phyloP scores from a whole-genome alignment of 495 filamentous ascomycete genomes.

The Aspergillus cristatus region DNA sequence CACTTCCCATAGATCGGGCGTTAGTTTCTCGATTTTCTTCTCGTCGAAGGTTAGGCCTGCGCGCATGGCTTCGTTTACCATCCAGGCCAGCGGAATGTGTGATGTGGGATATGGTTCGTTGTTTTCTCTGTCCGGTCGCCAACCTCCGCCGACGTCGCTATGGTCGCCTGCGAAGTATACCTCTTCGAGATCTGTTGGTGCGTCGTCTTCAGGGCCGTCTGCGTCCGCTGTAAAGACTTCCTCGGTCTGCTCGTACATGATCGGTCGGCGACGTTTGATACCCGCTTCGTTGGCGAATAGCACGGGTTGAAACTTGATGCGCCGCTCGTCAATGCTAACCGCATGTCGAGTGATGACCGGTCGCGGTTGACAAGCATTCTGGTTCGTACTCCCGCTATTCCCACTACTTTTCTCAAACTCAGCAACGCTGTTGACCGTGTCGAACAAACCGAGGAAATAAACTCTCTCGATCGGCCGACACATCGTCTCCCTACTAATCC shows the following conservation, averaged over 20 bases:
- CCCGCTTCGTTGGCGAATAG: conserved; percentile 44
- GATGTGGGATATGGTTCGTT: conserved; percentile 50
- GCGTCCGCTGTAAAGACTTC: background rate
- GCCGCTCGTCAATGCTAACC: conserved; percentile 58
- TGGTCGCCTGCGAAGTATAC: conserved; percentile 75
- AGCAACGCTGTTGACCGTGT: conserved; percentile 35
- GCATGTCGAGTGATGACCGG: conserved; percentile 43
- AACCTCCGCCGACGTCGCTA: conserved; percentile 76
- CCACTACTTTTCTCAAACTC: no score
- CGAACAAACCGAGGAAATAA: conserved; percentile 37
- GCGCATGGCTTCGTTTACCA: conserved; percentile 65
- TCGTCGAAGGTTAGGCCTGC: conserved; percentile 61
- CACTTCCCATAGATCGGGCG: no score
- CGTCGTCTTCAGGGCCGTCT: conserved; percentile 1
- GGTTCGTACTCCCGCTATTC: background rate
- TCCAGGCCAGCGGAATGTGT: conserved; percentile 71
- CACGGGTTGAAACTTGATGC: conserved; percentile 49
- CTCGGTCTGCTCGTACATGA: conserved; percentile 4
- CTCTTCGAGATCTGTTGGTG: conserved; percentile 28
- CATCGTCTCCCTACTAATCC: conserved; percentile 6
- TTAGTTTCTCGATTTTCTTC: conserved; percentile 51
- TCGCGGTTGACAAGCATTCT: conserved; percentile 6
- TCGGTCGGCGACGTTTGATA: conserved; percentile 46
- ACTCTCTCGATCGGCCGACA: conserved; percentile 13
- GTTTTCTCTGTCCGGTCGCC: conserved; percentile 52